Percentiles rank a stretch among this genome's conserved stretches.
Conservation (phyloP, 208 protist species). For the Leishmania arabica region DNA sequence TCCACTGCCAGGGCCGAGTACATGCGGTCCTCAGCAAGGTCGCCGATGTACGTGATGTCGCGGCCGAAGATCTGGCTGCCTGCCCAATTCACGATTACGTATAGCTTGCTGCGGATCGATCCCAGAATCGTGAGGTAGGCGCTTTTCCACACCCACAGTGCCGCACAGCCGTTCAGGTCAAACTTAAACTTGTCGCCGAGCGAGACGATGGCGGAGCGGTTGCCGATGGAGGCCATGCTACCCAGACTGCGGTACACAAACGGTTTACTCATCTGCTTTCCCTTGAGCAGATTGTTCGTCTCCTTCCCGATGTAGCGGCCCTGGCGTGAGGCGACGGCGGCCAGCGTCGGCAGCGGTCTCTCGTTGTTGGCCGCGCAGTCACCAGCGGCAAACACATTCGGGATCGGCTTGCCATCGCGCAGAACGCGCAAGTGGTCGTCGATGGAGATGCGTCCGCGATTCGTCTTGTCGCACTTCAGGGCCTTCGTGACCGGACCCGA, state of each 20-base stretch:
- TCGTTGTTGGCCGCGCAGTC: conserved; percentile 77
- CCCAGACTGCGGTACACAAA: conserved; percentile 85
- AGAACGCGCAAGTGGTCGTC: conserved; percentile 75
- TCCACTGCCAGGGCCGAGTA: conserved; percentile 61
- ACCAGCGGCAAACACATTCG: conserved; percentile 83
- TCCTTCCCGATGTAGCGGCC: conserved; percentile 76
- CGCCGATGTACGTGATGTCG: conserved; percentile 86
- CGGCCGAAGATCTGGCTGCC: conserved; percentile 82
- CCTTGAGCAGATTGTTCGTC: conserved; percentile 55
- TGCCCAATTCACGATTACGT: conserved; percentile 85
- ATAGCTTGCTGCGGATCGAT: conserved; percentile 79
- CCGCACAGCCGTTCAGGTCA: conserved; percentile 78
- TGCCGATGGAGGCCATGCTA: conserved; percentile 81
- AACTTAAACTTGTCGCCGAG: conserved; percentile 57
- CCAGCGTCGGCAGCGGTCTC: conserved; percentile 70
- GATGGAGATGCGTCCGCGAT: conserved; percentile 66
- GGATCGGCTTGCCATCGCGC: conserved; percentile 62
- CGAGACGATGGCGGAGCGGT: conserved; percentile 66
- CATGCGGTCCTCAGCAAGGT: conserved; percentile 75
- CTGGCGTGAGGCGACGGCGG: conserved; percentile 85
- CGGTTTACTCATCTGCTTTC: conserved; percentile 23
- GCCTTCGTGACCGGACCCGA: conserved; percentile 74
- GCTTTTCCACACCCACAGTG: conserved; percentile 84
- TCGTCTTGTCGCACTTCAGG: conserved; percentile 73
- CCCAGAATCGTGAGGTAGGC: conserved; percentile 88